phyloP scores from a whole-genome alignment of 371 early-diverging fungal genomes.

The Mortierella polycephala region DNA sequence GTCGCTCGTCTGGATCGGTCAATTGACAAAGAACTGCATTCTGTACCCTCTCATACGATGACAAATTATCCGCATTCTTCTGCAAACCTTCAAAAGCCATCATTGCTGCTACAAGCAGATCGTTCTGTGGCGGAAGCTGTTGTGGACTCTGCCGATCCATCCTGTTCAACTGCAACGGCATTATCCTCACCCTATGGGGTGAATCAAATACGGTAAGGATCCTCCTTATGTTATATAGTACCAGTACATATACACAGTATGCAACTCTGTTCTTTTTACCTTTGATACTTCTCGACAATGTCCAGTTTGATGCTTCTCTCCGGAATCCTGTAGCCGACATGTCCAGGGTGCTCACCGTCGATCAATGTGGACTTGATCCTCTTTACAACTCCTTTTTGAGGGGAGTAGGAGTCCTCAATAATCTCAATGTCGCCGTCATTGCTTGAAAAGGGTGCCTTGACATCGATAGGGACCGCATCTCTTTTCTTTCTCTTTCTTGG shows the following conservation, averaged over 20 bases:
- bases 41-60: conserved; percentile 17
- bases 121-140: too few species aligned
- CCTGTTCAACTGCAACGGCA: too few species aligned
- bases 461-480: conserved; percentile 12
- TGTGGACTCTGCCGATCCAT: too few species aligned
- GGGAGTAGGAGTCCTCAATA: conserved; percentile 25
- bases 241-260: neutral
- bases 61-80: neutral
- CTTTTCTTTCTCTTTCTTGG: conserved; percentile 24
- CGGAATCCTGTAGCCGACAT: conserved; percentile 57
- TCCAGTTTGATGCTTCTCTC: conserved; percentile 53
- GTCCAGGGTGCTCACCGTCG: conserved; percentile 16
- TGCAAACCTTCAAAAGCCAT: conserved; percentile 14
- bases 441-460: conserved; percentile 7
- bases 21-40: conserved; percentile 18
- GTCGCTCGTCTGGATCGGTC: conserved; percentile 13
- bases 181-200: too few species aligned
- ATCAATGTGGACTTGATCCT: conserved; percentile 37
- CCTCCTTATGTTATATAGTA: neutral
- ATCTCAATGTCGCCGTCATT: conserved; percentile 56
- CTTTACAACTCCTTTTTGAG: neutral
- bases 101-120: conserved; percentile 3
- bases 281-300: conserved; percentile 38
- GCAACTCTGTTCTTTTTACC: conserved; percentile 5
- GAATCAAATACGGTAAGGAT: too few species aligned